These are phyloP conservation scores for Eucalyptus regnans DNA, from an alignment of 345 rosid genomes.

Conservation along the genomic window DNA sequence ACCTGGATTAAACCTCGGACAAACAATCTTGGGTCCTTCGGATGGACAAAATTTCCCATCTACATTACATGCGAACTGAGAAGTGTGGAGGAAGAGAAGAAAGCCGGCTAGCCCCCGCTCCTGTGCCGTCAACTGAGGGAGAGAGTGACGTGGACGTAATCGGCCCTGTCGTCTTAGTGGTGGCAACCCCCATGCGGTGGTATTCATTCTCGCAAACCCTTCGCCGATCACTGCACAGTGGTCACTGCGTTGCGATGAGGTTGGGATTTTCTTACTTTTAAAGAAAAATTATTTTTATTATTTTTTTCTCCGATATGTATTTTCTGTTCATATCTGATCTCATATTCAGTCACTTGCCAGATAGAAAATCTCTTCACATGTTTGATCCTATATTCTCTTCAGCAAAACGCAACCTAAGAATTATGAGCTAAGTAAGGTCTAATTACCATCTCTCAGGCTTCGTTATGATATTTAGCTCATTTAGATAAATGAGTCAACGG, in stretches of 20 bases:
- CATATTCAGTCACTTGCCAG: neutral
- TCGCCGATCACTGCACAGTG: neutral
- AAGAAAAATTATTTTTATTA: accelerated
- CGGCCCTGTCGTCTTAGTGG: too few relatives aligned
- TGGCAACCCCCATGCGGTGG: neutral
- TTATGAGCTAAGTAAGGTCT: too few relatives aligned
- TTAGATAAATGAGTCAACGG: too few relatives aligned
- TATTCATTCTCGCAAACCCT: neutral
- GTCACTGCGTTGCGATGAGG: neutral
- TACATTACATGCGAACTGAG: neutral
- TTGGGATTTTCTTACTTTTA: neutral
- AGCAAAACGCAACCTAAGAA: neutral
- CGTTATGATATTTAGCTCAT: too few relatives aligned
- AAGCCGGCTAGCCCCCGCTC: neutral
- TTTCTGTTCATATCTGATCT: neutral
- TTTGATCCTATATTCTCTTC: neutral
- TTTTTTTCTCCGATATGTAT: neutral
- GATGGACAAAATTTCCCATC: neutral
- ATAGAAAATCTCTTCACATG: neutral
- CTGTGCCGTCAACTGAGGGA: too few relatives aligned
- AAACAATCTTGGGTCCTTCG: neutral
- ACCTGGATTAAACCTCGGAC: neutral
- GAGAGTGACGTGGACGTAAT: too few relatives aligned
- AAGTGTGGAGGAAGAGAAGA: neutral
- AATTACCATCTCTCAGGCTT: too few relatives aligned